phyloP scores from a whole-genome alignment of 1,139 yeast genomes.

The Saccharomyces hybrid region DNA sequence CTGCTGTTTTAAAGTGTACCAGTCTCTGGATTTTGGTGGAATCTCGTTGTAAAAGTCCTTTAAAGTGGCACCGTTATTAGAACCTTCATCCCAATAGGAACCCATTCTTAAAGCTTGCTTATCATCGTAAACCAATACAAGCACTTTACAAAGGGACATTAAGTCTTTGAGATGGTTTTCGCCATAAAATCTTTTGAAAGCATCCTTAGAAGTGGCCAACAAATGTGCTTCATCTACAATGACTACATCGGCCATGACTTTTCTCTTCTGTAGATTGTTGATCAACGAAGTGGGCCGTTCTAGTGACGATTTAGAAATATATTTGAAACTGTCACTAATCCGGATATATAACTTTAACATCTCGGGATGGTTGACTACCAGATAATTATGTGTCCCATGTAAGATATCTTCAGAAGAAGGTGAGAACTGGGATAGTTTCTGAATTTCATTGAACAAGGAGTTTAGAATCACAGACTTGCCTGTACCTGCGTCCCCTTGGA shows the following conservation, averaged over 20 bases:
- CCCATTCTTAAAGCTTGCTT: conserved; percentile 39
- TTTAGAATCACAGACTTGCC: conserved; percentile 61
- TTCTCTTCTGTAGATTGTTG: conserved; percentile 27
- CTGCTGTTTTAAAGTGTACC: conserved; percentile 33
- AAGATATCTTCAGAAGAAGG: conserved; percentile 14
- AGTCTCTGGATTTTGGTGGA: conserved; percentile 15
- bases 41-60: conserved; percentile 12
- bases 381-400: conserved; percentile 29
- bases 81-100: conserved; percentile 34
- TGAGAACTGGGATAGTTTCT: conserved; percentile 20
- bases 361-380: conserved; percentile 40
- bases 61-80: conserved; percentile 30
- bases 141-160: conserved; percentile 32
- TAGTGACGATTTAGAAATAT: conserved; percentile 32
- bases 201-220: conserved; percentile 36
- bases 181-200: conserved; percentile 36
- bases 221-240: conserved; percentile 40
- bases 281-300: conserved; percentile 39
- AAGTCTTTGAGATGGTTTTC: conserved; percentile 37
- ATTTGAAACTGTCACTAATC: conserved; percentile 32
- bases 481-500: conserved; percentile 48
- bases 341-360: conserved; percentile 38
- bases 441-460: conserved; percentile 61
- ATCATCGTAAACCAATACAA: conserved; percentile 37
- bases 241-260: conserved; percentile 30